Evolutionary conservation across 2,329 filamentous ascomycete genomes (phyloP).

Genomic region (Aspergillus proliferans): DNA sequence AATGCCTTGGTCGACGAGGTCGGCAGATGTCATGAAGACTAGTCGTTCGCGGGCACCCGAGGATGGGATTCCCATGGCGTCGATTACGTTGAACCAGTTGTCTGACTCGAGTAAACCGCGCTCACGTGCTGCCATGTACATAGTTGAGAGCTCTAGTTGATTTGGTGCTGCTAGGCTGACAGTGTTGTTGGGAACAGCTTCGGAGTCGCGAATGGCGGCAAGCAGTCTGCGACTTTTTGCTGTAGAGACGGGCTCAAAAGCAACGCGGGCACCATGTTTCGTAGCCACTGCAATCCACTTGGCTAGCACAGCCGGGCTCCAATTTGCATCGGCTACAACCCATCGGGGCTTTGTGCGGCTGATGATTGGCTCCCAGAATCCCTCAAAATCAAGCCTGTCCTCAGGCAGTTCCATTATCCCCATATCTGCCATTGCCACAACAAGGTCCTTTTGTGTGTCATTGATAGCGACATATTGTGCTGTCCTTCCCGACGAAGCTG

Average conservation of each 20-base stretch:
- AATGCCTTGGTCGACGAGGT: slow-evolving; percentile 71
- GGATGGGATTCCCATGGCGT: slow-evolving; percentile 67
- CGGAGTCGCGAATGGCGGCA: slow-evolving; percentile 28
- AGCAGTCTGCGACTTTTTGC: slow-evolving; percentile 71
- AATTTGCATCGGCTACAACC: slow-evolving; percentile 84
- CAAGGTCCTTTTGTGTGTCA: slow-evolving; percentile 70
- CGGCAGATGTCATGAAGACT: slow-evolving; percentile 57
- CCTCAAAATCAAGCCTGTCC: slow-evolving; percentile 34
- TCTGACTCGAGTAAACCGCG: slow-evolving; percentile 62
- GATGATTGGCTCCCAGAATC: slow-evolving; percentile 59
- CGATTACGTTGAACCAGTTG: slow-evolving; percentile 74
- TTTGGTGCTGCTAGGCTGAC: slow-evolving; percentile 79
- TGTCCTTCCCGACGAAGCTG: slow-evolving; percentile 55
- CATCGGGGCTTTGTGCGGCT: slow-evolving; percentile 58
- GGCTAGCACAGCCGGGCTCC: slow-evolving; percentile 60
- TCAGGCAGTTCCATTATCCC: slow-evolving; percentile 59
- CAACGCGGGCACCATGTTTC: slow-evolving; percentile 52
- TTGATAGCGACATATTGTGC: slow-evolving; percentile 92
- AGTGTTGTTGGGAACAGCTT: slow-evolving; percentile 55
- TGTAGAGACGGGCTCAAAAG: slow-evolving; percentile 84
- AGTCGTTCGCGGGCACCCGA: slow-evolving; percentile 65
- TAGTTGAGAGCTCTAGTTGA: slow-evolving; percentile 68
- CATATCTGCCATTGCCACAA: slow-evolving; percentile 97
- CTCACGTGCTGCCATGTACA: slow-evolving; percentile 65
- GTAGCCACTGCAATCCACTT: slow-evolving; percentile 62